Conservation (phyloP, 345 rosid genomes). For the Ceriops decandra region DNA sequence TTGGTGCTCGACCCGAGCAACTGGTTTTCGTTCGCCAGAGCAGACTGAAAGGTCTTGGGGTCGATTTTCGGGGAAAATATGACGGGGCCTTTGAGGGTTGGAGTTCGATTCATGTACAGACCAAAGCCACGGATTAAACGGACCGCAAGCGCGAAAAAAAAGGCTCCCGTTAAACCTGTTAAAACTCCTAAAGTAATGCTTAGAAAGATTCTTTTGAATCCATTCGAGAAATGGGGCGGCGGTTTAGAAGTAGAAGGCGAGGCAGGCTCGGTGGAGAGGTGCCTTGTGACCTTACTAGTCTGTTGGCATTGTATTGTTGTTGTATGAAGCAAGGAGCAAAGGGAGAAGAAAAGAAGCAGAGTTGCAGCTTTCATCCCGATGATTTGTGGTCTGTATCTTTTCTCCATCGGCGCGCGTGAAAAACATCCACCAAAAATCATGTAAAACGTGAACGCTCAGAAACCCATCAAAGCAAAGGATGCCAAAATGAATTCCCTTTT, state of each 20-base stretch:
- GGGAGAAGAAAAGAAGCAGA: slow-evolving; percentile 33
- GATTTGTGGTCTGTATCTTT: slow-evolving; percentile 27
- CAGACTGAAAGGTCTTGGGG: slow-evolving; percentile 63
- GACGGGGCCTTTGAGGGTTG: slow-evolving; percentile 90
- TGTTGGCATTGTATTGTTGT: slow-evolving; percentile 48
- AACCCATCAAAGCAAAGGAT: slow-evolving; percentile 5
- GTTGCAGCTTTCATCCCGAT: slow-evolving; percentile 14
- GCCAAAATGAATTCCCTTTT: not conserved
- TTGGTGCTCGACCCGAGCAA: slow-evolving; percentile 72
- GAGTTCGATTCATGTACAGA: slow-evolving; percentile 66
- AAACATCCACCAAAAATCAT: slow-evolving; percentile 19
- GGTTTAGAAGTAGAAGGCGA: slow-evolving; percentile 26
- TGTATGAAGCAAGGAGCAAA: slow-evolving; percentile 29
- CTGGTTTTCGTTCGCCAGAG: slow-evolving; percentile 60
- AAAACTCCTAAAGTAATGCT: slow-evolving; percentile 56
- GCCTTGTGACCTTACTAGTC: slow-evolving; percentile 32
- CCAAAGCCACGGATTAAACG: slow-evolving; percentile 48
- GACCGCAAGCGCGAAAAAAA: slow-evolving; percentile 52
- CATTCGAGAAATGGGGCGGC: slow-evolving; percentile 41
- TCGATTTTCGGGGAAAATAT: slow-evolving; percentile 75
- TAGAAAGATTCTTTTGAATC: slow-evolving; percentile 46
- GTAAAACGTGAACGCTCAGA: slow-evolving; percentile 15
- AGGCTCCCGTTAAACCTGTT: slow-evolving; percentile 55
- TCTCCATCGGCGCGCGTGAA: slow-evolving; percentile 38
- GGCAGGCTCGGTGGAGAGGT: slow-evolving; percentile 37